Evolutionary conservation across 306 rosid species (phyloP).

Genomic region (Castanopsis chinensis): DNA sequence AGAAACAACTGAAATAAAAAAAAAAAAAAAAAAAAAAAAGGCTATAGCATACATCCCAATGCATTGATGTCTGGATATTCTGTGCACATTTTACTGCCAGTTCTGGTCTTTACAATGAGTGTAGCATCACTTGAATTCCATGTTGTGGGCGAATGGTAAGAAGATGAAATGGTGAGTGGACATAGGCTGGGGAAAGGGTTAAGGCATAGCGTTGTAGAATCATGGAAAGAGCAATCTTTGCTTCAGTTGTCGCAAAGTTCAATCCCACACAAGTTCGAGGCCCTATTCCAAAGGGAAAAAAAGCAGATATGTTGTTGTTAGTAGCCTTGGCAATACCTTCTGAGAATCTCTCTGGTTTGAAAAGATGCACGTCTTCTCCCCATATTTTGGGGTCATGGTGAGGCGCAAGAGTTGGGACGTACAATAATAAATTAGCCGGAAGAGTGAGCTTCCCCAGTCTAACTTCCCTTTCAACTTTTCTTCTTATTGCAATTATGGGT

Average conservation of each 20-base stretch:
- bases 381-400: slow-evolving; percentile 26
- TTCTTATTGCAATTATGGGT: neutral
- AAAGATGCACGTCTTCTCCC: slow-evolving; percentile 26
- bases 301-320: slow-evolving; percentile 6
- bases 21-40: no score
- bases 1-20: no score
- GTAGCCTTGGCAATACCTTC: slow-evolving; percentile 22
- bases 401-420: neutral
- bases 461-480: slow-evolving; percentile 10
- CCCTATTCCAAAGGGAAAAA: slow-evolving; percentile 27
- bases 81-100: no score
- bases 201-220: slow-evolving; percentile 18
- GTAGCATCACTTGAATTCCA: slow-evolving; percentile 12
- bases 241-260: slow-evolving; percentile 21
- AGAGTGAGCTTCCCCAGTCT: slow-evolving; percentile 13
- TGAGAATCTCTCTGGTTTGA: slow-evolving; percentile 30
- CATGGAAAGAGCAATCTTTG: slow-evolving; percentile 25
- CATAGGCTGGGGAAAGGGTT: slow-evolving; percentile 18
- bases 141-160: neutral
- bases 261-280: slow-evolving; percentile 21
- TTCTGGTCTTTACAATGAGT: neutral
- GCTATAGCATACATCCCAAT: no score
- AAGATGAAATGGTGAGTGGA: slow-evolving; percentile 19
- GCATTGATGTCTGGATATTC: no score
- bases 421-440: slow-evolving; percentile 6